phyloP scores from a whole-genome alignment of 2,329 filamentous ascomycete genomes.

The Ramularia endophylla region DNA sequence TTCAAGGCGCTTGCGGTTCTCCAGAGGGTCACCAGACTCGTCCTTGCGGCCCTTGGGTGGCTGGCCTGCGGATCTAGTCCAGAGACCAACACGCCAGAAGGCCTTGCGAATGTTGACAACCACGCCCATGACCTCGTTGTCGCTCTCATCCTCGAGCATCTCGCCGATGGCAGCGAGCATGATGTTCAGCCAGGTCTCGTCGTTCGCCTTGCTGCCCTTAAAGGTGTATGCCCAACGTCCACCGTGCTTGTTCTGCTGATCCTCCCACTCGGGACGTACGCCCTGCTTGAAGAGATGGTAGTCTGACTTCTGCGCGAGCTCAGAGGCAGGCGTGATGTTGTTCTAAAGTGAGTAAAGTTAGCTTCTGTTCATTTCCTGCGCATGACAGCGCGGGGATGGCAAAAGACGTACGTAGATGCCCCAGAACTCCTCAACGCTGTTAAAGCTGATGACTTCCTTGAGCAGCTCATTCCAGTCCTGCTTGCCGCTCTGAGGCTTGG shows the following conservation, averaged over 20 bases:
- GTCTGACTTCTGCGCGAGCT: conserved; percentile 94
- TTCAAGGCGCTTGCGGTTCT: conserved; percentile 78
- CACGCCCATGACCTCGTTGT: conserved; percentile 98
- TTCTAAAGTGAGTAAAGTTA: conserved; percentile 55
- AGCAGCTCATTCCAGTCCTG: conserved; percentile 97
- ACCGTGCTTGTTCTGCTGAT: conserved; percentile 96
- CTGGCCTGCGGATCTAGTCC: conserved; percentile 86
- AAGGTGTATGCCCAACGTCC: conserved; percentile 99
- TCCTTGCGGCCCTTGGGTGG: conserved; percentile 66
- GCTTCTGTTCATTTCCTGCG: conserved; percentile 8
- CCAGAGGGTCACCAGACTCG: conserved; percentile 47
- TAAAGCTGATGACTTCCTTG: conserved; percentile 98
- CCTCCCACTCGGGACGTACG: conserved; percentile 97
- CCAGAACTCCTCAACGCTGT: conserved; percentile 99
- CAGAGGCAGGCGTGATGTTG: conserved; percentile 94
- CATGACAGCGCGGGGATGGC: neutral
- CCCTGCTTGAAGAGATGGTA: conserved; percentile 99
- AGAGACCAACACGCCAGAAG: conserved; percentile 95
- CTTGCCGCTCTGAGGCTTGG: conserved; percentile 92
- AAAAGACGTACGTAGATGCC: conserved; percentile 79
- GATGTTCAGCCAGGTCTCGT: conserved; percentile 97
- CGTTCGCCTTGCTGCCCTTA: conserved; percentile 90
- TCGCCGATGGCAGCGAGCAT: conserved; percentile 97
- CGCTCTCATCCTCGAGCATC: conserved; percentile 89
- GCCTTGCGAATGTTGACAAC: conserved; percentile 98